Base-by-base conservation (phyloP, 208 protist genomes). In the Borovskyia barvae region DNA sequence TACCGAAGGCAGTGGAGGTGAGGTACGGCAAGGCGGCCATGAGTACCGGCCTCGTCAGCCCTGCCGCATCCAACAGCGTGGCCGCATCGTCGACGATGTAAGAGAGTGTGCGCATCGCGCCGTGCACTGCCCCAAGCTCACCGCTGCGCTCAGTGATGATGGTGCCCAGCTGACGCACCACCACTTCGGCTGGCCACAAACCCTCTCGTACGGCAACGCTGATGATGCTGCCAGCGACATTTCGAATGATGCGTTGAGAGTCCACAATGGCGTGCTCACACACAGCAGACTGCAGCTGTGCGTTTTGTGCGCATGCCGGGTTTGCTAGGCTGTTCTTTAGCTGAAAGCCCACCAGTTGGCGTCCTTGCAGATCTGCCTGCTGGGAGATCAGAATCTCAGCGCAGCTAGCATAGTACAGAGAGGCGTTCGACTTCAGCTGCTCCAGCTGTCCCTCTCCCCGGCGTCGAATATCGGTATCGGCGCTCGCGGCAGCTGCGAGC, bases 71-170 rank as follows among this genome's bases (percentile, higher is more conserved):
- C 19, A 95, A 39, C 37, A 89, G 60, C 39, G 67, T 36, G 4
- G 84, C 62, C 30, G 68, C 74, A 32, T 95, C 85, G 37, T 87
- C 82, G 11, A 85, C 77, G 25, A 91, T 83, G 55, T 95, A 72
- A 8, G 85, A 85, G 24, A 95, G 40, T 0, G 88, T 82, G 43
- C 74, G 74, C 48, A 92, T 82, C 15, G 76, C 75, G 25, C 88
- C 88, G 42, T 92, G 80, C 50, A 90, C 80, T 0, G 80, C 79
- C 14, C 49, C 42, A 9, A 82, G 36, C 14, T 81, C 82, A 0
- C 36, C 47, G 46, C 56, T 54, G 4, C 69, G 72, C 49, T 77
- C 66, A 1, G 57, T 62, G 36, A 92, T 41, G 28, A 77, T 68
- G 24, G 45, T 55, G 45, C 61, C 66, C 3, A 89, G 74, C 3